Evolutionary conservation across 768 basidiomycete genomes (phyloP).

Genomic region (Hygrophorus russula): DNA sequence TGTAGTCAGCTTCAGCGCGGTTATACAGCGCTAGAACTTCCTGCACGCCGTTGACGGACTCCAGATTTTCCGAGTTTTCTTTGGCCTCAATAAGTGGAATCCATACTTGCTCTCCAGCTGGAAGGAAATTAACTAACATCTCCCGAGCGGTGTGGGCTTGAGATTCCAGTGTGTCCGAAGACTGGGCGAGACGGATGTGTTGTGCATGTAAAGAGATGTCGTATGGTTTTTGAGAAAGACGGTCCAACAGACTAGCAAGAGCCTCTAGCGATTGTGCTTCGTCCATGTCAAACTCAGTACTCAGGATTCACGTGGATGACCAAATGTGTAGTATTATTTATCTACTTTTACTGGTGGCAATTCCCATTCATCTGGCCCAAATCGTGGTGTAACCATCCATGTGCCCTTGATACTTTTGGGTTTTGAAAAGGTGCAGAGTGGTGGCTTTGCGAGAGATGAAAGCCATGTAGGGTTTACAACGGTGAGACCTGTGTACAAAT

Average conservation of each 20-base stretch:
- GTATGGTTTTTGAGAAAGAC: conserved; percentile 47
- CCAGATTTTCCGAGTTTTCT: conserved; percentile 34
- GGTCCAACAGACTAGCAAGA: conserved; percentile 45
- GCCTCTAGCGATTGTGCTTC: conserved; percentile 53
- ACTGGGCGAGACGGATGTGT: conserved; percentile 52
- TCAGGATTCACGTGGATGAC: no score
- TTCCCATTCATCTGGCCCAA: conserved; percentile 82
- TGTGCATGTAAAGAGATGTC: conserved; percentile 54
- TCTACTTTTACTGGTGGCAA: conserved; percentile 58
- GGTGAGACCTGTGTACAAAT: conserved; percentile 49
- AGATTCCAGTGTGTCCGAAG: conserved; percentile 43
- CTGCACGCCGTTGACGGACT: conserved; percentile 38
- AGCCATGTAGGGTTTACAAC: conserved; percentile 85
- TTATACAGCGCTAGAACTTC: conserved; percentile 52
- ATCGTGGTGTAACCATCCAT: conserved; percentile 71
- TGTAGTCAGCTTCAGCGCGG: conserved; percentile 63
- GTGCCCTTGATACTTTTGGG: conserved; percentile 62
- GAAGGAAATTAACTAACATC: conserved; percentile 51
- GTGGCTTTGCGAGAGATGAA: conserved; percentile 61
- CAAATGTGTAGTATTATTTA: no score
- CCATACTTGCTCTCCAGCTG: conserved; percentile 67
- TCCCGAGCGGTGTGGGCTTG: conserved; percentile 54
- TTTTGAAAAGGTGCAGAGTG: conserved; percentile 85
- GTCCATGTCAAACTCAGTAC: no score
- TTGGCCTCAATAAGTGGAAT: conserved; percentile 52